Percentiles rank a stretch among this genome's conserved stretches.
Evolutionary conservation across 345 rosid species (phyloP).

Genomic region (Populus pruinosa): DNA sequence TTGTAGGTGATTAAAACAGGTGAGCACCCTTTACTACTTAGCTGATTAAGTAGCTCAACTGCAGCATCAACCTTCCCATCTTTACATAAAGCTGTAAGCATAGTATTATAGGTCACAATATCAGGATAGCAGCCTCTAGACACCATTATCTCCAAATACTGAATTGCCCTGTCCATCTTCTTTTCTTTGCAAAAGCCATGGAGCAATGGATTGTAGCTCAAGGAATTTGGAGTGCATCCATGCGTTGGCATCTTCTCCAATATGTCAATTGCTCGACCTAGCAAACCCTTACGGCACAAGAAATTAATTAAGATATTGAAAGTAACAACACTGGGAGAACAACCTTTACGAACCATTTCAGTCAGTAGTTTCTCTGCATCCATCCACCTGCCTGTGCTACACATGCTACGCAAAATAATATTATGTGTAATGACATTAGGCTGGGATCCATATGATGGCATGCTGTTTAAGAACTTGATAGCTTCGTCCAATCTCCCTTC

Average conservation of each 20-base stretch:
- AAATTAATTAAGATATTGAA: conserved; percentile 84
- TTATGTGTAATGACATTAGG: conserved; percentile 81
- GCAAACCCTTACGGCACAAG: conserved; percentile 74
- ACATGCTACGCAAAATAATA: conserved; percentile 74
- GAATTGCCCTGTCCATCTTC: conserved; percentile 77
- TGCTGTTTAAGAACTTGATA: conserved; percentile 60
- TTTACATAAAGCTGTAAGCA: conserved; percentile 77
- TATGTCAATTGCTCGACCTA: conserved; percentile 72
- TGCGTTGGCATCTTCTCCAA: conserved; percentile 81
- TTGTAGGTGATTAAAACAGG: conserved; percentile 80
- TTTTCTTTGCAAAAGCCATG: conserved; percentile 88
- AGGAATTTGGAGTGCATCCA: conserved; percentile 77
- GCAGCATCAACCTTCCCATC: conserved; percentile 87
- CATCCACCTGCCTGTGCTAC: conserved; percentile 83
- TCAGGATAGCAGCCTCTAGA: conserved; percentile 89
- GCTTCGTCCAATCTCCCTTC: conserved; percentile 87
- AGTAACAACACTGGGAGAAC: conserved; percentile 83
- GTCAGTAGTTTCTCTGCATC: conserved; percentile 76
- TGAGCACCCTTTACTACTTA: conserved; percentile 69
- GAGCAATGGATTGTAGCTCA: conserved; percentile 76
- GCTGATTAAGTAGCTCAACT: conserved; percentile 78
- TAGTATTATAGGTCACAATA: conserved; percentile 84
- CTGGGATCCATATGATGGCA: conserved; percentile 67
- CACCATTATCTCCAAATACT: conserved; percentile 78
- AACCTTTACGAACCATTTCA: conserved; percentile 72